Percentiles rank a stretch among this genome's conserved stretches.
Evolutionary conservation across 352 stramenopile species (phyloP).

Genomic region (Pythium inflatum): DNA sequence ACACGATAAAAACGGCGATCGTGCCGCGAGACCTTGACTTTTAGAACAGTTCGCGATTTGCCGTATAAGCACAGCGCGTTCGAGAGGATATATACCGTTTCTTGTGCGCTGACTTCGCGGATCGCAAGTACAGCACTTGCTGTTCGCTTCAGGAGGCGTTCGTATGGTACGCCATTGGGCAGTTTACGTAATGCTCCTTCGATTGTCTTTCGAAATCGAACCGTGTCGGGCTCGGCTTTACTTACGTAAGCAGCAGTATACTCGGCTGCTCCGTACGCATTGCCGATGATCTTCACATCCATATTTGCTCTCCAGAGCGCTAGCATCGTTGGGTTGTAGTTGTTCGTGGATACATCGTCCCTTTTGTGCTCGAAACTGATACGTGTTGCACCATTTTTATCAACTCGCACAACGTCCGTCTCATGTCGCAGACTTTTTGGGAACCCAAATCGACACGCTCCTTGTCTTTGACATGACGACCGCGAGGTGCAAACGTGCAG

Average conservation of each 20-base stretch:
- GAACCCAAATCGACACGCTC: constrained; percentile 12
- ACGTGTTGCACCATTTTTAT: not conserved
- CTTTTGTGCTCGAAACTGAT: not conserved
- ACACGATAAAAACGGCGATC: not conserved
- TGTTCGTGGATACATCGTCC: constrained; percentile 24
- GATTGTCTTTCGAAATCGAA: constrained; percentile 16
- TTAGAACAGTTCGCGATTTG: constrained; percentile 3
- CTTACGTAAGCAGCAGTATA: constrained; percentile 38
- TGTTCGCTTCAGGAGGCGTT: not conserved
- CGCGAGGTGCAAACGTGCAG: constrained; percentile 20
- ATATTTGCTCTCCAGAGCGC: constrained; percentile 32
- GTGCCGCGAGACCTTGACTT: constrained; percentile 6
- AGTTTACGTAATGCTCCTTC: not conserved
- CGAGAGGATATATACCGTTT: constrained; percentile 5
- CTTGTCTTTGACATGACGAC: too few relatives aligned
- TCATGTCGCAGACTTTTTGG: not conserved
- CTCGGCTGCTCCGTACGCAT: constrained; percentile 33
- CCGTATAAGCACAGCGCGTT: constrained; percentile 2
- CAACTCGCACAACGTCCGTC: not conserved
- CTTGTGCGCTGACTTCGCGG: constrained; percentile 17
- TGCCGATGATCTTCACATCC: constrained; percentile 34
- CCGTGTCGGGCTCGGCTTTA: constrained; percentile 34
- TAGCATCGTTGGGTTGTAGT: constrained; percentile 8
- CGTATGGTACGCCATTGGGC: not conserved
- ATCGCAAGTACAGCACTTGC: constrained; percentile 1